A percentile compares a stretch with the other conserved stretches of the same genome.
Evolutionary conservation across 2,329 filamentous ascomycete species (phyloP).

Genomic region (Coniochaeta sp.): DNA sequence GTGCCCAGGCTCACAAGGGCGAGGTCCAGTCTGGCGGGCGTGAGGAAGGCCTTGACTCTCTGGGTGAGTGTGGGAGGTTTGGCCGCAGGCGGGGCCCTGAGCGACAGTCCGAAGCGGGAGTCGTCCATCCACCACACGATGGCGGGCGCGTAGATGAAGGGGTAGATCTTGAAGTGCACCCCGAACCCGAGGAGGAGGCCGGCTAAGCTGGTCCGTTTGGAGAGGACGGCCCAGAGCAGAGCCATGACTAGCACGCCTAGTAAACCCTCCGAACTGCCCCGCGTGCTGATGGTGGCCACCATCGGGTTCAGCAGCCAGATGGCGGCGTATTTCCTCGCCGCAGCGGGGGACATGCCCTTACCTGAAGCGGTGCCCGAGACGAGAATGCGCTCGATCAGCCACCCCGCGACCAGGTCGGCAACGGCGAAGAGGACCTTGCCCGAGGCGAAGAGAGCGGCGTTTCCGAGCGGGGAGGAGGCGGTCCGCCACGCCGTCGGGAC

Average conservation of each 20-base stretch:
- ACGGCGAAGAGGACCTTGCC: constrained; percentile 83
- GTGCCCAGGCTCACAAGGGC: constrained; percentile 60
- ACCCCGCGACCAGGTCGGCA: constrained; percentile 79
- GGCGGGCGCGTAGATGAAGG: constrained; percentile 85
- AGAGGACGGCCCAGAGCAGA: constrained; percentile 74
- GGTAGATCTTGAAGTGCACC: constrained; percentile 98
- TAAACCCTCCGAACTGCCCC: constrained; percentile 88
- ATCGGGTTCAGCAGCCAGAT: constrained; percentile 97
- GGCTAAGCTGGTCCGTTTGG: constrained; percentile 54
- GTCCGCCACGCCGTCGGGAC: constrained; percentile 61
- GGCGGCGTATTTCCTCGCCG: constrained; percentile 68
- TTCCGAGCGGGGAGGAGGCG: constrained; percentile 25
- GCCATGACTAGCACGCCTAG: constrained; percentile 78
- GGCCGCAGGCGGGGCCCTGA: not conserved
- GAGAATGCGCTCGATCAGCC: constrained; percentile 53
- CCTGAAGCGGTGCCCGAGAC: constrained; percentile 23
- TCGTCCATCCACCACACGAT: constrained; percentile 75
- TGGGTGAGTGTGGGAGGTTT: not conserved
- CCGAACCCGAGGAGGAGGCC: constrained; percentile 71
- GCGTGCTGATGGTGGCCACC: constrained; percentile 93
- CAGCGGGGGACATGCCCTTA: constrained; percentile 36
- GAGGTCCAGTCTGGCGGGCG: constrained; percentile 48
- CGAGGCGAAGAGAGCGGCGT: constrained; percentile 61
- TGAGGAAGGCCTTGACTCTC: constrained; percentile 37
- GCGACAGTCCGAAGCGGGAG: constrained; percentile 29